Evolutionary conservation across 306 rosid genomes (phyloP).

Genomic region (Prunus padus): DNA sequence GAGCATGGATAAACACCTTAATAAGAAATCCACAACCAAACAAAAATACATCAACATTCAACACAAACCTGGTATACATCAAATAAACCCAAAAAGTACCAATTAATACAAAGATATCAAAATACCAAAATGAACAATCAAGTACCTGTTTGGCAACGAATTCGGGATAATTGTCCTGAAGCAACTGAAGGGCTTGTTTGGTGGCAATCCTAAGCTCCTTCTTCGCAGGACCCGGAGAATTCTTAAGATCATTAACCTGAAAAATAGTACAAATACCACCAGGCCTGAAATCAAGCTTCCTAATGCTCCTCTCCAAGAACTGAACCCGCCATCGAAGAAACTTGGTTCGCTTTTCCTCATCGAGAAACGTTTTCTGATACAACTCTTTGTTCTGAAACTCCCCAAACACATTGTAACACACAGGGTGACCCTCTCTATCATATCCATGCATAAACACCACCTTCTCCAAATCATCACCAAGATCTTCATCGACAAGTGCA

Average conservation of each 20-base stretch:
- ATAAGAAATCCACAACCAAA: background rate
- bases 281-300: constrained; percentile 74
- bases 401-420: constrained; percentile 85
- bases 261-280: constrained; percentile 65
- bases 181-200: constrained; percentile 79
- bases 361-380: constrained; percentile 58
- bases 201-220: constrained; percentile 75
- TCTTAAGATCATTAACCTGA: constrained; percentile 85
- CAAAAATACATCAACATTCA: background rate
- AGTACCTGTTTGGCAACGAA: constrained; percentile 85
- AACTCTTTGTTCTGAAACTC: constrained; percentile 91
- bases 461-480: constrained; percentile 76
- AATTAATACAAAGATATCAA: background rate
- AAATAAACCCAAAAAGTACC: background rate
- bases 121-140: background rate
- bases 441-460: constrained; percentile 85
- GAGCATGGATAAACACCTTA: constrained; percentile 60
- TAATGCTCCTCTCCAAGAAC: constrained; percentile 77
- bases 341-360: constrained; percentile 50
- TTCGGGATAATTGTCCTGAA: constrained; percentile 94
- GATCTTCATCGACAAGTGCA: constrained; percentile 57
- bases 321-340: constrained; percentile 82
- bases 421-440: constrained; percentile 65
- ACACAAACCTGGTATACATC: background rate
- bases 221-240: constrained; percentile 80